These are phyloP conservation scores for Macadamia integrifolia DNA, from an alignment of 164 flowering plant species.

Conservation along the genomic window DNA sequence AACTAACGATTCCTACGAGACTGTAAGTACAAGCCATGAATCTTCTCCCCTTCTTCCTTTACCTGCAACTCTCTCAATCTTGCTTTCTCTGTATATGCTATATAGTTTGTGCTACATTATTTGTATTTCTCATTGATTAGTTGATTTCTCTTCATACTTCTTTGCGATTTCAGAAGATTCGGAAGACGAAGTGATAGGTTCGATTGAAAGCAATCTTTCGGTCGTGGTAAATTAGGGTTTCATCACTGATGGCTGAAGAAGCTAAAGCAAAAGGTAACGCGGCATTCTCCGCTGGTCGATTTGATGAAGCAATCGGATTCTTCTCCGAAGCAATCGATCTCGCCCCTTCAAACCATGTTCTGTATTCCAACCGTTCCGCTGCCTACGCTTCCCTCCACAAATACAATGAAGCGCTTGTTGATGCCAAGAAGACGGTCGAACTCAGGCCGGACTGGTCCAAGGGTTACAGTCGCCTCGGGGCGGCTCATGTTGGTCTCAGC, in stretches of 20 bases:
- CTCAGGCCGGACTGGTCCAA: slow-evolving; percentile 87
- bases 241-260: slow-evolving; percentile 67
- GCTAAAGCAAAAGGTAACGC: slow-evolving; percentile 98
- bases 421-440: slow-evolving; percentile 82
- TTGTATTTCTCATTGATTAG: too few relatives aligned
- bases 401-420: slow-evolving; percentile 59
- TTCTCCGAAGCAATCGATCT: slow-evolving; percentile 80
- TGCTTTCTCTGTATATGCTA: too few relatives aligned
- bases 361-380: slow-evolving; percentile 97
- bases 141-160: too few relatives aligned
- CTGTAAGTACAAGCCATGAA: too few relatives aligned
- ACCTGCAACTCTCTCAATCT: too few relatives aligned
- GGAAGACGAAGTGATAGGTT: too few relatives aligned
- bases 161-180: too few relatives aligned
- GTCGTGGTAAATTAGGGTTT: not conserved
- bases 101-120: too few relatives aligned
- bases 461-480: slow-evolving; percentile 90
- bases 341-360: slow-evolving; percentile 82
- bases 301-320: slow-evolving; percentile 52
- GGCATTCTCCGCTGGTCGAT: slow-evolving; percentile 77
- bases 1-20: too few relatives aligned
- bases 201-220: too few relatives aligned
- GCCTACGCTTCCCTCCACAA: slow-evolving; percentile 73
- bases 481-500: slow-evolving; percentile 63
- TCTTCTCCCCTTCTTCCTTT: too few relatives aligned